phyloP scores from a whole-genome alignment of 2,329 filamentous ascomycete species.

The Pyrenochaeta sp. region DNA sequence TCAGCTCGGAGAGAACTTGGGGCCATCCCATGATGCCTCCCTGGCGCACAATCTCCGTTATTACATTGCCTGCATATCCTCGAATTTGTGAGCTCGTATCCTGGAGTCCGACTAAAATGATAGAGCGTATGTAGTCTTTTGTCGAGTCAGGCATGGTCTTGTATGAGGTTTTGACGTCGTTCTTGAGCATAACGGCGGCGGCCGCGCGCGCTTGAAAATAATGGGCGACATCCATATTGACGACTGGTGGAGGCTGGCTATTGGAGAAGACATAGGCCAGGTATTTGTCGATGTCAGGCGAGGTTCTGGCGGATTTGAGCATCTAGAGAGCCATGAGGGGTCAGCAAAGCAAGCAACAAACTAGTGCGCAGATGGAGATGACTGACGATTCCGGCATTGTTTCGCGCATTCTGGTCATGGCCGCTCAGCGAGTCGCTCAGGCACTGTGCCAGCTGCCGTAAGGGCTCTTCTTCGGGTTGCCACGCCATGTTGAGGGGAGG shows the following conservation, averaged over 20 bases:
- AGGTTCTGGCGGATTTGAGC: conserved; percentile 86
- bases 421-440: conserved; percentile 92
- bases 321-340: conserved; percentile 66
- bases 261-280: conserved; percentile 89
- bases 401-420: conserved; percentile 80
- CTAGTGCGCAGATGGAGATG: conserved; percentile 11
- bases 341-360: conserved; percentile 32
- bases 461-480: conserved; percentile 87
- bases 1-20: conserved; percentile 82
- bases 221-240: conserved; percentile 67
- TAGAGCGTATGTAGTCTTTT: conserved; percentile 79
- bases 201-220: conserved; percentile 83
- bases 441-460: conserved; percentile 88
- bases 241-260: conserved; percentile 66
- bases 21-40: conserved; percentile 92
- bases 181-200: conserved; percentile 94
- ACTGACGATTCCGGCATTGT: conserved; percentile 87
- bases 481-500: conserved; percentile 73
- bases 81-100: conserved; percentile 85
- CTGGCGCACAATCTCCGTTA: conserved; percentile 86
- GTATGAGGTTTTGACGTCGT: conserved; percentile 81
- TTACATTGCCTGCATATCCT: conserved; percentile 89
- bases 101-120: conserved; percentile 79
- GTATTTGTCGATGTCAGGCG: conserved; percentile 97
- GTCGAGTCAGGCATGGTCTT: conserved; percentile 78